These are phyloP conservation scores for Calonectria honghensis DNA, from an alignment of 2,329 filamentous ascomycete species.

Conservation along the genomic window DNA sequence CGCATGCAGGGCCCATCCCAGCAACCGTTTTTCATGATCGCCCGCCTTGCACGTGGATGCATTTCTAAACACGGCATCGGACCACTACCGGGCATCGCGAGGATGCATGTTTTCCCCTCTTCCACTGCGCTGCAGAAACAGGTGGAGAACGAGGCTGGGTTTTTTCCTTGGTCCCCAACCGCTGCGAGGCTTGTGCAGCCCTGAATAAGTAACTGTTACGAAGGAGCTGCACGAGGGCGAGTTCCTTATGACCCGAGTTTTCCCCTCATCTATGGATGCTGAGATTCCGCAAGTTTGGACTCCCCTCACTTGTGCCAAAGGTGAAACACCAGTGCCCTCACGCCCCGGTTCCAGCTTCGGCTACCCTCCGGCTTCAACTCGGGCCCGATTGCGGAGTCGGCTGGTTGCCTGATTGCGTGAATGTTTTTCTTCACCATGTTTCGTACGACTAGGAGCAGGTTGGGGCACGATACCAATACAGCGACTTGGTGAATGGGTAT, in stretches of 20 bases:
- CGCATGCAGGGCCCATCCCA: conserved; percentile 23
- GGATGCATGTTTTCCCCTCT: background rate
- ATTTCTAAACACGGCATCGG: background rate
- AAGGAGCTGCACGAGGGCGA: conserved; percentile 1
- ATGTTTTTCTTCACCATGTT: background rate
- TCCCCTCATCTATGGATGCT: background rate
- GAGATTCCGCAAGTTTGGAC: background rate
- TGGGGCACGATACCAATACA: background rate
- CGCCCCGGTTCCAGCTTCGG: background rate
- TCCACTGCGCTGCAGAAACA: background rate
- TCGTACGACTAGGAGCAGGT: background rate
- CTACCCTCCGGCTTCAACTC: background rate
- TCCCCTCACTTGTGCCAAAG: background rate
- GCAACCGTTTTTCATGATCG: conserved; percentile 8
- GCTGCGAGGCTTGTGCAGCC: background rate
- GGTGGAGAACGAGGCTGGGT: background rate
- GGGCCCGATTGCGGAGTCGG: conserved; percentile 3
- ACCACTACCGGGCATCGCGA: background rate
- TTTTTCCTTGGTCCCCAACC: background rate
- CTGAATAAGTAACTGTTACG: conserved; percentile 16
- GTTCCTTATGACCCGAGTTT: background rate
- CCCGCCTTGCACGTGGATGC: background rate
- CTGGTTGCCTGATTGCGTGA: background rate
- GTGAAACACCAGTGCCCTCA: conserved; percentile 13
- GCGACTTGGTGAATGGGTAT: background rate